Percentiles rank a stretch among this genome's conserved stretches.
Evolutionary conservation across 805 yeast genomes (phyloP).

Genomic region (Candida chilensis): DNA sequence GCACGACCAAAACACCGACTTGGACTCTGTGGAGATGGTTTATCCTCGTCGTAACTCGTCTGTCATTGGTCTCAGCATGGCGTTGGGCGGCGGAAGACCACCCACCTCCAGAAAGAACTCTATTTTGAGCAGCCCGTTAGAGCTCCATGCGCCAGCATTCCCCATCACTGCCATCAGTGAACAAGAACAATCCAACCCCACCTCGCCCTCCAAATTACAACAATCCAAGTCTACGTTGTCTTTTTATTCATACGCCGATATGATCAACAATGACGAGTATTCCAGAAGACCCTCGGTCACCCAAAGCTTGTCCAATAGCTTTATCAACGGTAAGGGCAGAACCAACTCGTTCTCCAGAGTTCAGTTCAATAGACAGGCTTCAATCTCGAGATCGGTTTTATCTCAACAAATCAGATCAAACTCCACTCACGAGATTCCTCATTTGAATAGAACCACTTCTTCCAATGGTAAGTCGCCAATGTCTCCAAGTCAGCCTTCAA

Average conservation of each 20-base stretch:
- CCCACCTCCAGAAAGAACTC: conserved; percentile 2
- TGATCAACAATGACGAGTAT: conserved; percentile 59
- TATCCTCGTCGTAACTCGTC: conserved; percentile 53
- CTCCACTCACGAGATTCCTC: too few relatives aligned
- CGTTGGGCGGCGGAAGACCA: conserved; percentile 22
- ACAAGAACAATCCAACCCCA: conserved; percentile 2
- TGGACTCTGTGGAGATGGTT: conserved; percentile 66
- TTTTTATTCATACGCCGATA: conserved; percentile 75
- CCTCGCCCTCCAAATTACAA: conserved; percentile 3
- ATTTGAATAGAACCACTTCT: too few relatives aligned
- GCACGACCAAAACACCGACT: conserved; percentile 47
- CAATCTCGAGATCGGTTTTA: too few relatives aligned
- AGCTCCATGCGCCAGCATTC: conserved; percentile 2
- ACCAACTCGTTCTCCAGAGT: too few relatives aligned
- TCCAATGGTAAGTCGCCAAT: too few relatives aligned
- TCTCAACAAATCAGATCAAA: too few relatives aligned
- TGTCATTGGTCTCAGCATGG: conserved; percentile 37
- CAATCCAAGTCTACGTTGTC: conserved; percentile 19
- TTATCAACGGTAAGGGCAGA: too few relatives aligned
- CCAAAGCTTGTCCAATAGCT: conserved; percentile 29
- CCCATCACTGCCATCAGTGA: conserved; percentile 2
- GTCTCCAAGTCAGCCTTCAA: too few relatives aligned
- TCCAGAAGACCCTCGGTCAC: conserved; percentile 54
- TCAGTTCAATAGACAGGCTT: too few relatives aligned
- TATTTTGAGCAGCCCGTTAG: too few relatives aligned